These are phyloP conservation scores for Phoma sp. DNA, from an alignment of 2,329 filamentous ascomycete species.

Conservation along the genomic window DNA sequence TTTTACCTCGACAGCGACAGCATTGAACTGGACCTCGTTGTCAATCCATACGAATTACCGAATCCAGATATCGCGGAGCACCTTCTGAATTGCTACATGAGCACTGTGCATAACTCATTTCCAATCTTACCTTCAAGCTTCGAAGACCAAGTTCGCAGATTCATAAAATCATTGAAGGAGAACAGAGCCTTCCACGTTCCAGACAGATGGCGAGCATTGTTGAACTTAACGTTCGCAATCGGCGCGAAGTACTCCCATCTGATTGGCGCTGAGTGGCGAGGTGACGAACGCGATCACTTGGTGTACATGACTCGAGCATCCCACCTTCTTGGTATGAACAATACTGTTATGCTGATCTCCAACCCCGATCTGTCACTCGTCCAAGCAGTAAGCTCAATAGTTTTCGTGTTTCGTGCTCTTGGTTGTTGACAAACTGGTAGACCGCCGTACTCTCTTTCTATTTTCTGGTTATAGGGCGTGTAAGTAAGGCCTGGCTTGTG, in stretches of 20 bases:
- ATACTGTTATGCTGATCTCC: constrained; percentile 27
- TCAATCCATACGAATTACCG: constrained; percentile 43
- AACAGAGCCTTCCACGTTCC: constrained; percentile 19
- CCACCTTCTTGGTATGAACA: constrained; percentile 30
- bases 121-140: constrained; percentile 38
- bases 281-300: constrained; percentile 44
- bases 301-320: constrained; percentile 47
- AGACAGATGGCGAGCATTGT: constrained; percentile 44
- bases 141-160: constrained; percentile 27
- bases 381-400: constrained; percentile 39
- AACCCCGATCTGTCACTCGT: constrained; percentile 48
- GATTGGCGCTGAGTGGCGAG: constrained; percentile 34
- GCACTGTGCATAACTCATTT: constrained; percentile 44
- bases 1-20: constrained; percentile 47
- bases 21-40: constrained; percentile 31
- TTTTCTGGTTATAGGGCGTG: constrained; percentile 35
- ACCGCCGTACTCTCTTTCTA: constrained; percentile 35
- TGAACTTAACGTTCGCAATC: constrained; percentile 54
- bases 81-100: constrained; percentile 46
- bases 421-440: constrained; percentile 13
- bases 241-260: constrained; percentile 48
- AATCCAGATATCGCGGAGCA: constrained; percentile 37
- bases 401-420: constrained; percentile 14
- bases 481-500: constrained; percentile 44
- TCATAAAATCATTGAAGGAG: constrained; percentile 15